Percentiles rank a stretch among this genome's conserved stretches.
phyloP scores from a whole-genome alignment of 495 filamentous ascomycete genomes.

The Penicillium ochrochloron region DNA sequence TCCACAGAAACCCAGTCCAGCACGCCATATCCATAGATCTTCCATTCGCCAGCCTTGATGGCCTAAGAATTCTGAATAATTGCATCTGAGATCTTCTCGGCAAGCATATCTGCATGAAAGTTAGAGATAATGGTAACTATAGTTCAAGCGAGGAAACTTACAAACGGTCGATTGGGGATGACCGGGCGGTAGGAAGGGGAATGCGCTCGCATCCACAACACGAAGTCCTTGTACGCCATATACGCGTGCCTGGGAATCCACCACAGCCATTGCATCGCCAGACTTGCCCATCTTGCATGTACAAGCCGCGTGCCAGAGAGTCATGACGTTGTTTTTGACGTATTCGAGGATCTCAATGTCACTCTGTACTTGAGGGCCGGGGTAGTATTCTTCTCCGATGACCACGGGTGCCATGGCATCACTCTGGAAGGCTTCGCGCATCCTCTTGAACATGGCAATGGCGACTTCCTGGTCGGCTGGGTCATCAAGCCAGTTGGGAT shows the following conservation, averaged over 20 bases:
- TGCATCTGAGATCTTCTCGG: conserved; percentile 58
- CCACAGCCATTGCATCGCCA: conserved; percentile 57
- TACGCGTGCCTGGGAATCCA: conserved; percentile 58
- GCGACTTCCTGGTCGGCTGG: conserved; percentile 56
- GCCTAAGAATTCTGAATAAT: conserved; percentile 32
- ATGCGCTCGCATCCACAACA: conserved; percentile 61
- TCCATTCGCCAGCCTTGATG: background rate
- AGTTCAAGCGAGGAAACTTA: conserved; percentile 18
- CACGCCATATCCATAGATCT: background rate
- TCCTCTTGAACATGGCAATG: conserved; percentile 58
- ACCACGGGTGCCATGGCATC: conserved; percentile 44
- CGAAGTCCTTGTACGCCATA: conserved; percentile 55
- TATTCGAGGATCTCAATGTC: conserved; percentile 56
- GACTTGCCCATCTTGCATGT: conserved; percentile 60
- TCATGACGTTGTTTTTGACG: conserved; percentile 43
- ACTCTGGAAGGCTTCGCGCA: conserved; percentile 48
- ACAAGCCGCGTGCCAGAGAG: conserved; percentile 55
- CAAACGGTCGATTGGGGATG: conserved; percentile 56
- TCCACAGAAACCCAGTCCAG: too few species aligned
- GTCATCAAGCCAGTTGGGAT: conserved; percentile 56
- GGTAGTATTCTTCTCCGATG: conserved; percentile 53
- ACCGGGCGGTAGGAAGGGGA: conserved; percentile 58
- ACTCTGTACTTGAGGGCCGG: conserved; percentile 49
- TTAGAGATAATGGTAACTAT: background rate
- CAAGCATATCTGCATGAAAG: conserved; percentile 44